Conservation (phyloP, 176 grass and related monocot species). For the Phoenix roebelenii region DNA sequence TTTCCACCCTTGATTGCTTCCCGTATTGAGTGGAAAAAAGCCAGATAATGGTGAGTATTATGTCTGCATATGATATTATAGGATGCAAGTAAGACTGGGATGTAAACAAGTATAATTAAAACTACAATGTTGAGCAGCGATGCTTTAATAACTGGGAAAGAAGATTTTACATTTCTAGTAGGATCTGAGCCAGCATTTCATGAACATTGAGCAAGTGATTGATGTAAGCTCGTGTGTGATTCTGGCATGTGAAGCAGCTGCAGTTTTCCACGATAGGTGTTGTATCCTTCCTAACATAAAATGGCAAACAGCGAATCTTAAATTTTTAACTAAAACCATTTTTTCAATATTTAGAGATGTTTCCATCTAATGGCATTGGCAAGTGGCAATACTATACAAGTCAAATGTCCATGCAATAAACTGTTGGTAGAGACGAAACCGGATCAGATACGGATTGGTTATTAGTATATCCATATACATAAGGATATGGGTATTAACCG, state of each 20-base stretch:
- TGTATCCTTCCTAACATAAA: slow-evolving; percentile 49
- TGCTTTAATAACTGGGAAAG: not conserved
- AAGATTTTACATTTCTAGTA: slow-evolving; percentile 85
- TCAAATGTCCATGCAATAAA: too few species aligned
- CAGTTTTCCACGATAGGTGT: slow-evolving; percentile 60
- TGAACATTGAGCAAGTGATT: slow-evolving; percentile 91
- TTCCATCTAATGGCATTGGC: too few species aligned
- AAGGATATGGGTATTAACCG: too few species aligned
- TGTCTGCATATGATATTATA: slow-evolving; percentile 41
- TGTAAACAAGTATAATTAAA: not conserved
- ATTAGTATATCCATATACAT: too few species aligned
- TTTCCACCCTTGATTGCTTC: slow-evolving; percentile 51
- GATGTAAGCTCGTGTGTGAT: slow-evolving; percentile 87
- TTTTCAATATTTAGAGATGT: too few species aligned
- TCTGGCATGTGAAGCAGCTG: slow-evolving; percentile 82
- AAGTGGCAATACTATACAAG: too few species aligned
- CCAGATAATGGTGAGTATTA: slow-evolving; percentile 85
- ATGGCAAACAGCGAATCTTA: too few species aligned
- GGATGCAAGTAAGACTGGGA: not conserved
- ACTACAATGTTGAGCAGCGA: not conserved
- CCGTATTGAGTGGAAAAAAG: slow-evolving; percentile 60
- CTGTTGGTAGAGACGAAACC: too few species aligned
- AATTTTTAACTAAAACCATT: too few species aligned
- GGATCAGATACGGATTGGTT: too few species aligned
- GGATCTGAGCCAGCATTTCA: slow-evolving; percentile 90